Evolutionary conservation across 1,284 basidiomycete species (phyloP), one percentile per base, ranked within the genome.

Genomic region (Clitocybe nebularis): DNA sequence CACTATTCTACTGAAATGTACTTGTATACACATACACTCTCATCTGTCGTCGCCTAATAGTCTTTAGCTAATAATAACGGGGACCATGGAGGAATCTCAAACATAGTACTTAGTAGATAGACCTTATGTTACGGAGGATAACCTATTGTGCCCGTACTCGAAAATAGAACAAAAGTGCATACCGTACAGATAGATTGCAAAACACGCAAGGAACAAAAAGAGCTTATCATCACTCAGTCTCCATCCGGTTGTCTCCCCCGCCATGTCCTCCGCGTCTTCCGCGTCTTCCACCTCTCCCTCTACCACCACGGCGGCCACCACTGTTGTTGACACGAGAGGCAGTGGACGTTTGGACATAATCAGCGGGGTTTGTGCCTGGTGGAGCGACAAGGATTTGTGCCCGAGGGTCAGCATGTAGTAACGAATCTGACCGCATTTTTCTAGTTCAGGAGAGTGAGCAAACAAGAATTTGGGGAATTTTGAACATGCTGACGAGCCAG

Each of bases 351-450:
- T 70, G 74, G 1, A 59, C 58, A 55, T 84, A 79, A 4, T 77
- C 74, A 24, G 70, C 69, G 0, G 75, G 72, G 49, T 87, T 69
- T 4, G 78, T 60, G 8, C 84, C 84, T 20, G 85, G 85, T 0
- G 84, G 84, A 21, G 80, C 79, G 24, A 84, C 68, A 19, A 89
- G 71, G 2, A 90, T 76, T 5, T 75, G 70, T 1, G 86, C 83
- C 14, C 81, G 74, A 6, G 84, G 75, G 57, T 88, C 84, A 9
- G 72, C 69, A n/a, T 71, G 67, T 39, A 89, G 61, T 30, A 91
- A 73, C 4, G 77, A 77, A 56, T 93, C 89, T 2, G 89, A 91
- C 46, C 89, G 86, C 72, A 93, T 74, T 77, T 91, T 92, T 46
- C 89, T 92, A 55, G 7, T 6, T 46, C 32, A 48, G 14, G 30